Evolutionary conservation across 495 filamentous ascomycete species (phyloP).

Genomic region (Trichoderma erinaceum): DNA sequence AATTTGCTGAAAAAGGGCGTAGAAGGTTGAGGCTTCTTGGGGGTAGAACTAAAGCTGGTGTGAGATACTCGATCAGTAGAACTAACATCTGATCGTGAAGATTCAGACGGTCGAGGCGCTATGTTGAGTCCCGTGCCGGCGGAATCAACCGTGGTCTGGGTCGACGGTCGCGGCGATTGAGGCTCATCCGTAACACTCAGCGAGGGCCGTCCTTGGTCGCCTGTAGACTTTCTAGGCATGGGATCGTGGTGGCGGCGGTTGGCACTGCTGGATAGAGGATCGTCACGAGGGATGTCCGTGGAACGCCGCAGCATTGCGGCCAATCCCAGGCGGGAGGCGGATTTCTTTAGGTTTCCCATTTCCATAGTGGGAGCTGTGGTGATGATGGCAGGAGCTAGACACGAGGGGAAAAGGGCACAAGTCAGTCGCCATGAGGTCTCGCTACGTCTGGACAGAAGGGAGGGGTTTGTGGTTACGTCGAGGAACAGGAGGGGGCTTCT

Average conservation of each 20-base stretch:
- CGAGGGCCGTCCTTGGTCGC: constrained; percentile 12
- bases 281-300: constrained; percentile 35
- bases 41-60: constrained; percentile 51
- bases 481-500: constrained; percentile 63
- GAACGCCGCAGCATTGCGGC: constrained; percentile 39
- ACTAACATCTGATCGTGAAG: constrained; percentile 84
- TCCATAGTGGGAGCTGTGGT: constrained; percentile 84
- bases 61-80: constrained; percentile 65
- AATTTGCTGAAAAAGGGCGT: constrained; percentile 70
- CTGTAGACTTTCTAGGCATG: constrained; percentile 40
- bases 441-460: constrained; percentile 17
- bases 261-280: constrained; percentile 24
- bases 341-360: constrained; percentile 41
- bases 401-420: constrained; percentile 4
- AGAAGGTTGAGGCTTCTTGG: constrained; percentile 56
- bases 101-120: constrained; percentile 70
- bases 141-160: constrained; percentile 9
- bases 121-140: constrained; percentile 11
- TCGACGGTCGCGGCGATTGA: constrained; percentile 2
- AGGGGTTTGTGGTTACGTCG: constrained; percentile 50
- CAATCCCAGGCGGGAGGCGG: constrained; percentile 45
- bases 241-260: not conserved
- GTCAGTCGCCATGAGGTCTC: not conserved
- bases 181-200: constrained; percentile 4
- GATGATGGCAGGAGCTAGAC: constrained; percentile 79